Base-by-base conservation (phyloP, 768 basidiomycete species). In the Boletus coccyginus region DNA sequence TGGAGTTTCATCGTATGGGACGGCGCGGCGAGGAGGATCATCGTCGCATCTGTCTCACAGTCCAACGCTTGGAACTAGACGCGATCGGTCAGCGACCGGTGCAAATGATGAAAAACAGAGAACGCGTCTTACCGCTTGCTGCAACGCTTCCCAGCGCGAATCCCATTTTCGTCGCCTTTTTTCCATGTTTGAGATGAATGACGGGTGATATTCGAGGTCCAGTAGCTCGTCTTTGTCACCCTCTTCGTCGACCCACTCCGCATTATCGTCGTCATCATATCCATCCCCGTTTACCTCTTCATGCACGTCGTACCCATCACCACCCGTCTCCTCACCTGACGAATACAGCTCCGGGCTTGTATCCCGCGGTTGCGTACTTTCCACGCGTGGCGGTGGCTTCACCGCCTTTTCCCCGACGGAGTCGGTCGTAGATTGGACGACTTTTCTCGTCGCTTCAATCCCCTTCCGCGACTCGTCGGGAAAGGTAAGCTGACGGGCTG, bases 341-440 rank as follows among this genome's bases (percentile, higher is more conserved):
- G 85, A 85, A 11, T 85, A 86, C 44, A 82, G 79, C 73, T 91
- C 90, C 0, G 88, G 89, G 59, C 86, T 90, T 11, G 89, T 91
- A 61, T 92, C 90, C 41, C 89, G 74, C 8, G 90, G 89, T 62
- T 91, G 88, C 0, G 90, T 92, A 62, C 88, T 91, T 63, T 90
- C 87, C 17, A 92, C 90, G 13, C 90, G 78, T 11, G 87, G 88
- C 1, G 90, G 90, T 1, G 85, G 86, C 65, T 84, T 84, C 36
- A 85, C 71, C 50, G 10, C 35, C 50, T 77, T 70, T 38, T 31
- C 14, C 51, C 64, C 12, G 62, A 46, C 1, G 40, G 46, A 19
- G 64, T 59, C 38, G 57, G 58, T 32, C 74, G 69, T 19, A 79
- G 56, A 55, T n/a, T n/a, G n/a, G n/a, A n/a, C n/a, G n/a, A n/a